Base-by-base conservation (phyloP, 2,329 filamentous ascomycete genomes). In the Fusarium sublunatum region DNA sequence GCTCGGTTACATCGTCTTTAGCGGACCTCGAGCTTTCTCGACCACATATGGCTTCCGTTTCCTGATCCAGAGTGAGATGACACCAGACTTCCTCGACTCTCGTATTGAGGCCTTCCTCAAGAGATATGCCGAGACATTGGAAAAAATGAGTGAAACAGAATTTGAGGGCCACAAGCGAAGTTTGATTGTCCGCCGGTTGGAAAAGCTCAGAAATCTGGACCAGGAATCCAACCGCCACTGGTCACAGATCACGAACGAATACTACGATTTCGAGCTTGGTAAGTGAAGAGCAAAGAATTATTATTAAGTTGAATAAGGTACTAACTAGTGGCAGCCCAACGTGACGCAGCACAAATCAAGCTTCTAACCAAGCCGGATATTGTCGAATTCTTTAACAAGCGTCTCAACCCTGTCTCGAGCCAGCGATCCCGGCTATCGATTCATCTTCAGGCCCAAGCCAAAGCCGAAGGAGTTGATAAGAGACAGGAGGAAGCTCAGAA, bases 1-100 rank as follows among this genome's bases (percentile, higher is more conserved):
- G 77, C 88, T 99, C 7, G 95, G 95, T 11, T 99, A 99, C 70
- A 91, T 99, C 49, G 94, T 99, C 1, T 97, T 94, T 77, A 94
- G 91, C 44, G 91, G 92, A 26, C 83, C 88, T 10, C 83, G 89
- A 35, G 84, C 85, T 48, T 87, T 90, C 52, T 80, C 87, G n/a
- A 93, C 91, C 1, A 94, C 90, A 0, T 89, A 92, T 70, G 92
- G 91, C 1, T 95, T 95, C 77, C 86, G 93, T 6, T 90, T 99
- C 64, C 86, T 98, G 61, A 92, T 99, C 28, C 95, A 99, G 79
- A 97, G 92, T 73, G 94, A 99, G 77, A 90, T 90, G 73, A 88
- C 89, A 3, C 90, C 91, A 0, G 83, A 89, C 38, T 98, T 96
- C 71, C 81, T 99, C 3, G 93, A 98, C 73, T 85, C 87, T 6